Evolutionary conservation across 192 early-diverging fungal species (phyloP), one percentile per base, ranked within the genome.

Genomic region (Linnemannia schmuckeri): DNA sequence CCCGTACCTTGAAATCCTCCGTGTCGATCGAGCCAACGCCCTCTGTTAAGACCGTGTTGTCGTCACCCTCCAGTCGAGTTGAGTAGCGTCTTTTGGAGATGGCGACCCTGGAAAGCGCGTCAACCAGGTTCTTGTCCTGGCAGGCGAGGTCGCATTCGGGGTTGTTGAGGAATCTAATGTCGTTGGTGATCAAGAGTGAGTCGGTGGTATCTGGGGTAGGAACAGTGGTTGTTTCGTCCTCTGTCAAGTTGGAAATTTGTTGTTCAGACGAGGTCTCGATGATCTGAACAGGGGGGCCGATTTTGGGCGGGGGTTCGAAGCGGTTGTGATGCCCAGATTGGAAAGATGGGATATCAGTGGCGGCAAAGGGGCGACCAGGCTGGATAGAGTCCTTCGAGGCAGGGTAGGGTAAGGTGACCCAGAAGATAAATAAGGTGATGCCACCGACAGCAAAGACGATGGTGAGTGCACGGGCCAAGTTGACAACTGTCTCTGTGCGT

Each of bases 41-140:
- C 3, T 54, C 40, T 9, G 66, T 12, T 12, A 66, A 33, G 4
- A 33, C 30, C 30, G 61, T 4, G 27, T 33, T 70, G n/a, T 33
- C 22, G 30, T 35, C 47, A 54, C 20, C 15, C 20, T 75, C 47
- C 4, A 46, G 9, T 35, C 79, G 70, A 6, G 15, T 61, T 0
- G 84, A 87, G 49, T 87, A 87, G 27, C 84, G 84, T 61, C 76
- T 63, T n/a, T 87, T 87, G 35, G 71, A 44, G 33, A 78, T 24
- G 44, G 75, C 73, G 18, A 87, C 74, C 49, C 52, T 76, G 20
- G 84, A 54, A 9, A 87, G 71, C 8, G 84, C 79, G 63, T 87
- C 75, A 12, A 81, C 0, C 35, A 87, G 46, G 38, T 87, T 87
- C 37, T 61, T 41, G 30, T 74, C 74, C 40, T 78, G 79, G 27